Evolutionary conservation across 768 basidiomycete species (phyloP).

Genomic region (Termitomyces sp.): DNA sequence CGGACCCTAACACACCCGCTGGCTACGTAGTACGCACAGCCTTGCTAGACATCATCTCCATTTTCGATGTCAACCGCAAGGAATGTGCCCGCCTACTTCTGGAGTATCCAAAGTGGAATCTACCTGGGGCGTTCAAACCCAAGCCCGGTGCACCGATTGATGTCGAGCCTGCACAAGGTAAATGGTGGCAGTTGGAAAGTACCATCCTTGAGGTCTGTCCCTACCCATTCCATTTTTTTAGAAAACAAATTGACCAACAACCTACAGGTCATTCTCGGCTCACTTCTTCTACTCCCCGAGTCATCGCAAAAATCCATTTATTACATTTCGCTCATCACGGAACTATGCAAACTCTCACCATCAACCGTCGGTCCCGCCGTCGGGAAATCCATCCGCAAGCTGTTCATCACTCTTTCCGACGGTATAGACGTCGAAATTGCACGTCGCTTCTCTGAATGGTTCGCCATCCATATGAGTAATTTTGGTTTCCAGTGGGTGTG

Average conservation of each 20-base stretch:
- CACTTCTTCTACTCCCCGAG: slow-evolving; percentile 74
- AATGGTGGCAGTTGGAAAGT: slow-evolving; percentile 87
- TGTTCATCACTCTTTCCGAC: slow-evolving; percentile 77
- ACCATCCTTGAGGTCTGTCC: slow-evolving; percentile 74
- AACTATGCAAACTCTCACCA: slow-evolving; percentile 93
- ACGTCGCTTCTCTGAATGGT: slow-evolving; percentile 90
- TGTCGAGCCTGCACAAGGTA: slow-evolving; percentile 50
- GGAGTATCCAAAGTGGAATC: slow-evolving; percentile 82
- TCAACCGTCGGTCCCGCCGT: slow-evolving; percentile 93
- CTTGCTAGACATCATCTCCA: slow-evolving; percentile 74
- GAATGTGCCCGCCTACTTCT: slow-evolving; percentile 87
- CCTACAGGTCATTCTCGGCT: slow-evolving; percentile 64
- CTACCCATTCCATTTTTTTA: not conserved
- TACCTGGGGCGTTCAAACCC: slow-evolving; percentile 81
- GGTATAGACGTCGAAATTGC: slow-evolving; percentile 85
- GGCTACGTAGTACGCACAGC: slow-evolving; percentile 80
- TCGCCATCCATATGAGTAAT: slow-evolving; percentile 94
- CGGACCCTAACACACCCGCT: slow-evolving; percentile 65
- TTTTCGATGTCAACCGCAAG: slow-evolving; percentile 95
- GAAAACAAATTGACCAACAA: not conserved
- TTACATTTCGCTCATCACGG: slow-evolving; percentile 84
- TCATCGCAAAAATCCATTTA: slow-evolving; percentile 78
- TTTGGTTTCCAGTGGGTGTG: slow-evolving; percentile 98
- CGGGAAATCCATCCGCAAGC: slow-evolving; percentile 88
- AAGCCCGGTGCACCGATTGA: slow-evolving; percentile 57